Evolutionary conservation across 495 filamentous ascomycete species (phyloP), one percentile per base, ranked within the genome.

Genomic region (Penicillium canescens): DNA sequence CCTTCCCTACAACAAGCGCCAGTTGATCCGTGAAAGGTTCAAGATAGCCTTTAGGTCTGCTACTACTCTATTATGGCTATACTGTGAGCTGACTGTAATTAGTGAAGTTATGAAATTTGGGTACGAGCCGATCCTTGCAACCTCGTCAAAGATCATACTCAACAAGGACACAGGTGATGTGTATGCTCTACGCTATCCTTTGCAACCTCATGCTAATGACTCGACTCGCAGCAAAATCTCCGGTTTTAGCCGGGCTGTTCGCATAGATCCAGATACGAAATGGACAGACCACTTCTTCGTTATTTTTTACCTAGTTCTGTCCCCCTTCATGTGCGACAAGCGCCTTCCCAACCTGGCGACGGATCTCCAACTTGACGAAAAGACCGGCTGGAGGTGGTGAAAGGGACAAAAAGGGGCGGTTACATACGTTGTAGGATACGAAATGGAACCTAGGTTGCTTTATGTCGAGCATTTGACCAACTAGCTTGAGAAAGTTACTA

Each of bases 131-230:
- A 7, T 16, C n/a, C 10, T 18, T 21, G 4, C 43, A 8, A 10
- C 43, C 24, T 0, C 26, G 6, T 33, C 43, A 46, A 46, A 46
- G 43, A 34, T 46, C 43, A 46, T 46, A 46, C 24, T 46, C 24
- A n/a, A 46, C 26, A 46, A 34, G 43, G 26, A 11, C n/a, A 46
- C 43, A 34, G n/a, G 43, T 34, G 43, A 33, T 46, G 43, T 34
- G 43, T 46, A 46, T 31, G 43, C 18, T 46, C 13, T 16, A 46
- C 43, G 14, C 26, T 46, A 34, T 34, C 26, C 16, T 8, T 46
- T 34, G 11, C 26, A 20, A 34, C 18, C 43, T 46, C n/a, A 4
- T 6, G n/a, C 43, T 46, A 33, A 46, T 34, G 18, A 18, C 18
- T 18, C 18, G 13, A 34, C 7, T 9, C 14, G 9, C 6, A 46